Evolutionary conservation across 116 monocot species (phyloP), one percentile per base, ranked within the genome.

Genomic region (Iris pallida): DNA sequence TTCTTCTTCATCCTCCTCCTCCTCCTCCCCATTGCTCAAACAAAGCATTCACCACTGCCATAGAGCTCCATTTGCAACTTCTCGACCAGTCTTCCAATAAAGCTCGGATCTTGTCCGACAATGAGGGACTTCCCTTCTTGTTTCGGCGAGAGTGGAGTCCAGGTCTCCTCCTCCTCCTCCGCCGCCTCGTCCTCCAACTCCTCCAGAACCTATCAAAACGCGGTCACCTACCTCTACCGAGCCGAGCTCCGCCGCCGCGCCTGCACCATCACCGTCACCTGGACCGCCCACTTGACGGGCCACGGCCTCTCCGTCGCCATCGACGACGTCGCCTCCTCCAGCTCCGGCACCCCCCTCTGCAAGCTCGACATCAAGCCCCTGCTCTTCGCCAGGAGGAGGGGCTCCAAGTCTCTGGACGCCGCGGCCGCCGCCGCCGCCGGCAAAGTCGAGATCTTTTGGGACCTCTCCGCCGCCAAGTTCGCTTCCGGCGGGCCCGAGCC

Each of bases 71-170:
- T n/a, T n/a, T n/a, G n/a, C n/a, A n/a, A n/a, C n/a, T n/a, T n/a
- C n/a, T n/a, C n/a, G n/a, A n/a, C n/a, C n/a, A n/a, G n/a, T n/a
- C n/a, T n/a, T n/a, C n/a, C n/a, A n/a, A n/a, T n/a, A n/a, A n/a
- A n/a, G n/a, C n/a, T n/a, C n/a, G n/a, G n/a, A n/a, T n/a, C n/a
- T n/a, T n/a, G n/a, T n/a, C n/a, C n/a, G 17, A n/a, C n/a, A 54
- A 92, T 92, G 92, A 92, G 85, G 65, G 88, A 92, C 65, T 92
- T 92, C 75, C 93, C 93, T 57, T 89, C 93, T 54, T 93, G 93
- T 73, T 93, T 93, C 57, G 86, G 89, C 1, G 89, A 93, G 66
- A 93, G 75, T 47, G 85, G 88, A 3, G 88, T 92, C 16, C 88
- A 90, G 53, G 68, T 90, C 7, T 78, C 81, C 7, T 83, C 81